Conservation (phyloP, 2,329 filamentous ascomycete species). For the Aspergillus neoniger region DNA sequence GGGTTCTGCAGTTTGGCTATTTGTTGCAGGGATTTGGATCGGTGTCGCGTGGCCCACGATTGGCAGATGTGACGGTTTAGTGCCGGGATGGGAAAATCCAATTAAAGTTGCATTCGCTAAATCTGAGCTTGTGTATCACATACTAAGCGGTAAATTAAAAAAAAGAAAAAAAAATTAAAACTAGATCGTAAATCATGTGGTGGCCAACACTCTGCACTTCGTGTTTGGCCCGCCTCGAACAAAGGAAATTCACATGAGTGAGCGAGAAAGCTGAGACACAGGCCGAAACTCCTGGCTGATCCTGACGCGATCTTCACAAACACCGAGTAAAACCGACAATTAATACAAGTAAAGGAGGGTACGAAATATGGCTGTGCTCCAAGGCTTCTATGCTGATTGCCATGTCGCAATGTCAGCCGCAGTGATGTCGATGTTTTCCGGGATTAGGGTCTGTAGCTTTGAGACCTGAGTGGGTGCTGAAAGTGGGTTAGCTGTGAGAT, state of each 20-base stretch:
- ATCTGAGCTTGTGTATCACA: no score
- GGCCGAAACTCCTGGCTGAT: not conserved
- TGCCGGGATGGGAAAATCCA: no score
- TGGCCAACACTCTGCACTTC: not conserved
- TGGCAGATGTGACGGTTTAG: no score
- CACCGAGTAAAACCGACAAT: not conserved
- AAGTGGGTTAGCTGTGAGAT: slow-evolving; percentile 17
- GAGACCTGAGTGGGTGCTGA: slow-evolving; percentile 29
- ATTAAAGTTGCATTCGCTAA: no score
- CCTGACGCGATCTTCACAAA: not conserved
- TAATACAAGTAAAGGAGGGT: not conserved
- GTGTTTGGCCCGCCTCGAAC: not conserved
- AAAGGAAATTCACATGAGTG: not conserved
- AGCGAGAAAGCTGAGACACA: not conserved
- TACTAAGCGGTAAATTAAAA: no score
- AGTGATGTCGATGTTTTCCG: slow-evolving; percentile 36
- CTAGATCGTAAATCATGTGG: not conserved
- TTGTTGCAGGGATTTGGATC: not conserved
- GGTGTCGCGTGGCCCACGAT: no score
- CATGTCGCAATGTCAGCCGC: slow-evolving; percentile 34
- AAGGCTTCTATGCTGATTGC: slow-evolving; percentile 18
- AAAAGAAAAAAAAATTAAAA: no score
- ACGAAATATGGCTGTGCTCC: not conserved
- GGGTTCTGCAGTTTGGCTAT: no score
- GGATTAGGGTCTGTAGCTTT: slow-evolving; percentile 28